phyloP scores from a whole-genome alignment of 78 protist genomes.

The Dictyostelium firmibasis region DNA sequence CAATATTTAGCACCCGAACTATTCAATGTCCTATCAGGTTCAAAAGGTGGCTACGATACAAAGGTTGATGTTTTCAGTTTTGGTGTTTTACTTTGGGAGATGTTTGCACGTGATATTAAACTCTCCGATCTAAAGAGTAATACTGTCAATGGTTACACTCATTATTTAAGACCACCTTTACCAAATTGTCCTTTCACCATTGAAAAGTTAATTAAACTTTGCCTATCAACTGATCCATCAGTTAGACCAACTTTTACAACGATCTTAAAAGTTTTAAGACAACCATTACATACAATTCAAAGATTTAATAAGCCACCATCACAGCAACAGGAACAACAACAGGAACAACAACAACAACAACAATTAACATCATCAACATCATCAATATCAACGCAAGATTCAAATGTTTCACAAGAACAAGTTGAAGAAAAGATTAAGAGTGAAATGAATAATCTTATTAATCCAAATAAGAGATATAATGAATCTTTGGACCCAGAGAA shows the following conservation, averaged over 20 bases:
- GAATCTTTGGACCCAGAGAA: not conserved
- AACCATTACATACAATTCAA: conserved; percentile 67
- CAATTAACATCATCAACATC: not conserved
- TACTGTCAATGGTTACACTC: conserved; percentile 56
- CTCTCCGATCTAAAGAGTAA: conserved; percentile 14
- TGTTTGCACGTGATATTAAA: conserved; percentile 60
- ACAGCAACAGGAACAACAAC: not conserved
- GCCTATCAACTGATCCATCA: conserved; percentile 43
- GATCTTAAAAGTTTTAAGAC: conserved; percentile 47
- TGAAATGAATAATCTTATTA: not conserved
- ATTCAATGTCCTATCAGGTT: conserved; percentile 46
- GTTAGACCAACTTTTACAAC: conserved; percentile 69
- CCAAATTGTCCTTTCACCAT: conserved; percentile 69
- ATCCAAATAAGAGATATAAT: not conserved
- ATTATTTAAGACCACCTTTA: conserved; percentile 46
- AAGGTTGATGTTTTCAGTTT: conserved; percentile 64
- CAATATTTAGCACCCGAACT: conserved; percentile 73
- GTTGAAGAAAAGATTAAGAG: not conserved
- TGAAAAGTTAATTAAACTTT: conserved; percentile 49
- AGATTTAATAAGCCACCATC: conserved; percentile 26
- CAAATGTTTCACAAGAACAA: not conserved
- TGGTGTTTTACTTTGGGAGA: conserved; percentile 79
- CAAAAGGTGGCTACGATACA: conserved; percentile 59
- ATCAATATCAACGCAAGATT: not conserved
- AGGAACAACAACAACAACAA: not conserved